A percentile compares a stretch with the other conserved stretches of the same genome.
These are phyloP conservation scores for Gentiana macrophylla DNA, from an alignment of 257 asterid species.

Conservation along the genomic window DNA sequence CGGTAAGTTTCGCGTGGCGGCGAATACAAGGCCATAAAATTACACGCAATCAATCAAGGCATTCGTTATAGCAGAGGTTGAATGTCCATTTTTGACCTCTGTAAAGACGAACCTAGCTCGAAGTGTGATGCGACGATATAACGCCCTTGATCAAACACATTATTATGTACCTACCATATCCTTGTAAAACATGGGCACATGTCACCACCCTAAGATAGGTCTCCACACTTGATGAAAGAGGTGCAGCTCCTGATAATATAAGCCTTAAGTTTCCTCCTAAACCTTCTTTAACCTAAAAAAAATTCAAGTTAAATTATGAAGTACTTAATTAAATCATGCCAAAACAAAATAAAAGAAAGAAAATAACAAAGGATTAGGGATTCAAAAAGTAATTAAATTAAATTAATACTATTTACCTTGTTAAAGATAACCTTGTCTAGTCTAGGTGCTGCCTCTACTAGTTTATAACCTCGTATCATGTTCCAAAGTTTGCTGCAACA, in stretches of 20 bases:
- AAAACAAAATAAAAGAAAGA: slow-evolving; percentile 1
- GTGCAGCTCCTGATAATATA: slow-evolving; percentile 82
- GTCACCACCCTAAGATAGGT: slow-evolving; percentile 74
- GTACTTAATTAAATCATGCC: background rate
- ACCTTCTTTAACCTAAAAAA: slow-evolving; percentile 55
- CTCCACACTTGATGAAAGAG: slow-evolving; percentile 67
- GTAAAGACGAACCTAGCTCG: too few species aligned
- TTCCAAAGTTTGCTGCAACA: slow-evolving; percentile 52
- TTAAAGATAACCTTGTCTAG: slow-evolving; percentile 60
- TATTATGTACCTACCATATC: slow-evolving; percentile 39
- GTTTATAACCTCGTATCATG: slow-evolving; percentile 67
- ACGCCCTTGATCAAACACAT: too few species aligned
- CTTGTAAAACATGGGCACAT: slow-evolving; percentile 76
- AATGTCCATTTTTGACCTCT: too few species aligned
- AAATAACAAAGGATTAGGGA: too few species aligned
- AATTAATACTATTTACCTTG: slow-evolving; percentile 32
- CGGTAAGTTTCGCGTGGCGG: background rate
- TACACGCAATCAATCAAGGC: background rate
- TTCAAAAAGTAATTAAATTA: background rate
- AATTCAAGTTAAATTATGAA: background rate
- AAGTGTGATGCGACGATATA: too few species aligned
- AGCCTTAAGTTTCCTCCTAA: slow-evolving; percentile 78
- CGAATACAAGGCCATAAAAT: background rate
- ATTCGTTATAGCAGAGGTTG: too few species aligned
- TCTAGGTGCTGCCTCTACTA: slow-evolving; percentile 60